Percentiles rank a stretch among this genome's conserved stretches.
phyloP scores from a whole-genome alignment of 441 rosid genomes.

The Corymbia calophylla region DNA sequence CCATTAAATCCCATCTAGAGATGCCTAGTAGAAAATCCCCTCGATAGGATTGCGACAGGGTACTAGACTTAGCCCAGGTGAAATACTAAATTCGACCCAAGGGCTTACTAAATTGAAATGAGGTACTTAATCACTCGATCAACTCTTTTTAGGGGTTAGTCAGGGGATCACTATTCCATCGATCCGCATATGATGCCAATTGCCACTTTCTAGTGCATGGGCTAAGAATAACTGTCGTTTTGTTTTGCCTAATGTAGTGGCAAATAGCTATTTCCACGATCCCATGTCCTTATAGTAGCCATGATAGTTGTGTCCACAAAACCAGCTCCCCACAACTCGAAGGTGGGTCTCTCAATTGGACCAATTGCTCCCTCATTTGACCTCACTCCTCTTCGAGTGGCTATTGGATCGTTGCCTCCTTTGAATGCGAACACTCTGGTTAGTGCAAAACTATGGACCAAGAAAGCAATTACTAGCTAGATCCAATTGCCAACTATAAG shows the following conservation, averaged over 20 bases:
- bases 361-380: background rate
- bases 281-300: background rate
- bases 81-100: background rate
- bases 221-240: background rate
- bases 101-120: background rate
- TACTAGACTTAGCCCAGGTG: background rate
- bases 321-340: background rate
- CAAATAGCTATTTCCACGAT: background rate
- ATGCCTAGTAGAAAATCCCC: accelerated
- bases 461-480: background rate
- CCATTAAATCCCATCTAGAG: background rate
- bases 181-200: background rate
- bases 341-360: background rate
- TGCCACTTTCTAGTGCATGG: background rate
- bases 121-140: background rate
- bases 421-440: background rate
- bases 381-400: background rate
- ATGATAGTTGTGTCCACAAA: background rate
- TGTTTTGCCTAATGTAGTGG: background rate
- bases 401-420: background rate
- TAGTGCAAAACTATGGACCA: background rate
- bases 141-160: background rate
- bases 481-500: background rate
- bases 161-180: background rate
- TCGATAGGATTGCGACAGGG: background rate